Base-by-base conservation (phyloP, 1,284 basidiomycete species). In the Cryptococcus hybrid region DNA sequence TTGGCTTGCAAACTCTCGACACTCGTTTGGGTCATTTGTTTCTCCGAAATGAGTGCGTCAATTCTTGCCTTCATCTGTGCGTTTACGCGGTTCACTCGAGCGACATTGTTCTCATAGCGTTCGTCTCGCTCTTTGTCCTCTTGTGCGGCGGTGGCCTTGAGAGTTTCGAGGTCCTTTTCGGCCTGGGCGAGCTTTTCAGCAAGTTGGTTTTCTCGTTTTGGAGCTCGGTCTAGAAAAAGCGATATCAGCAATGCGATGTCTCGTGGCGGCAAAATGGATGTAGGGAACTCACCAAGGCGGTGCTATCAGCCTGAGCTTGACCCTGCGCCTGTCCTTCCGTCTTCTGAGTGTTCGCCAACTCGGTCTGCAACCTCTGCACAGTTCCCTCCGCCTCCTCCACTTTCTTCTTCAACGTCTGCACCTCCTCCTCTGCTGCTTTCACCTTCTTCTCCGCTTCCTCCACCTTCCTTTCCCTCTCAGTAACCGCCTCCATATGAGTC, bases 1-100 rank as follows among this genome's bases (percentile, higher is more conserved):
- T 71, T 61, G 47, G 58, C 55, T 24, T 67, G 59, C n/a, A 64
- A 36, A 1, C 47, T 51, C 5, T 56, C 54, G 5, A 58, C 55
- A 3, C 46, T 49, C n/a, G 12, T 39, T 34, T 57, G 55, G n/a
- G 56, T 53, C 12, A 52, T 24, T 1, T 57, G 55, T 44, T 63
- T 61, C 47, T 66, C 66, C 2, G 42, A 38, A 1, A 37, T 47
- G 6, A 74, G 55, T 7, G 43, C 48, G 15, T 62, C 55, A 13
- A 68, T 47, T 8, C 61, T 51, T 5, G 54, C 52, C 24, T 56
- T 62, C n/a, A 73, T 53, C 1, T 44, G 48, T 6, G 39, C 45
- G 48, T 73, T 74, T 56, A 55, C 57, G 13, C 67, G 65, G 55
- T 76, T 75, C 56, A 75, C 73, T 58, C 62, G 65, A 12, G 56